Percentiles rank a stretch among this genome's conserved stretches.
phyloP scores from a whole-genome alignment of 192 early-diverging fungal genomes.

The Physocladia obscura region DNA sequence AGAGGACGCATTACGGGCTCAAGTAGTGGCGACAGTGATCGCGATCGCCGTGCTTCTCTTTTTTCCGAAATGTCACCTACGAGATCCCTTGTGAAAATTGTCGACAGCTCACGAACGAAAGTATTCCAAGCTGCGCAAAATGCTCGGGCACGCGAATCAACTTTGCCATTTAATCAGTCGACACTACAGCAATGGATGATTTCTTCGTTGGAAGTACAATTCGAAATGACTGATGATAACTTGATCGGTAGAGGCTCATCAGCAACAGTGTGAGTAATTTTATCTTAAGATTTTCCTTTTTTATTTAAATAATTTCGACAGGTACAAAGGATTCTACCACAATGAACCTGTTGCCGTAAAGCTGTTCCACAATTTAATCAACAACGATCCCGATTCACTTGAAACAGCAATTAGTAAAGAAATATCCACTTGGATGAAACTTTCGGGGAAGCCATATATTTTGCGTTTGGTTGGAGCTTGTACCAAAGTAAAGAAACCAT shows the following conservation, averaged over 20 bases:
- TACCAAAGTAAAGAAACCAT: constrained; percentile 19
- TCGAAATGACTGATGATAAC: neutral
- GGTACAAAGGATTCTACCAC: constrained; percentile 7
- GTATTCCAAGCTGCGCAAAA: neutral
- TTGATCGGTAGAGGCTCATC: constrained; percentile 7
- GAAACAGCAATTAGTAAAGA: constrained; percentile 14
- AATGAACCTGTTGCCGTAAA: constrained; percentile 10
- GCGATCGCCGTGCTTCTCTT: neutral
- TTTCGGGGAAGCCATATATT: constrained; percentile 11
- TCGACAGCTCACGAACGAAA: neutral
- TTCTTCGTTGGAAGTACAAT: constrained; percentile 3
- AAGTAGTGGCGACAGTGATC: too few relatives aligned
- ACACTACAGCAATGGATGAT: constrained; percentile 23
- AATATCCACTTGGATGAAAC: neutral
- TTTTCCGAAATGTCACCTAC: neutral
- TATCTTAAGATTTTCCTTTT: neutral
- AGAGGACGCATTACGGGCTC: neutral
- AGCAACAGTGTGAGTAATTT: neutral
- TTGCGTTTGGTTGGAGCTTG: constrained; percentile 12
- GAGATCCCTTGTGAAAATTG: neutral
- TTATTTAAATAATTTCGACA: neutral
- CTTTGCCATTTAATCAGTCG: constrained; percentile 1
- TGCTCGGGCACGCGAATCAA: neutral
- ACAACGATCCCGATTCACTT: neutral
- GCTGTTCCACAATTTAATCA: constrained; percentile 7